phyloP scores from a whole-genome alignment of 2,329 filamentous ascomycete genomes.

The Fusarium redolens region DNA sequence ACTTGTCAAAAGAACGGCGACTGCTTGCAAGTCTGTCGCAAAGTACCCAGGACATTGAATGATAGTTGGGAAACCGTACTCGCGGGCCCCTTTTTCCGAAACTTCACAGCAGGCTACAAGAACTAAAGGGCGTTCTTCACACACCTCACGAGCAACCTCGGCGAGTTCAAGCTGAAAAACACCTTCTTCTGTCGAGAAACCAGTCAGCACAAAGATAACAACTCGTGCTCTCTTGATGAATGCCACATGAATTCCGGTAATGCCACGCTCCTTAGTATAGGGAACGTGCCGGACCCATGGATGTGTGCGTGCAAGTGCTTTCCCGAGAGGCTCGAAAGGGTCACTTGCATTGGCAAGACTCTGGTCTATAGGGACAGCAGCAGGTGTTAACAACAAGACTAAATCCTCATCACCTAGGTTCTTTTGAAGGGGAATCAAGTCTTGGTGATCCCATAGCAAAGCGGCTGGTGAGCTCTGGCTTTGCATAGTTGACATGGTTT shows the following conservation, averaged over 20 bases:
- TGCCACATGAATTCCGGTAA: slow-evolving; percentile 71
- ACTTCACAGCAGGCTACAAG: slow-evolving; percentile 64
- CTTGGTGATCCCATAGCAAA: slow-evolving; percentile 56
- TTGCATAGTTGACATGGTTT: slow-evolving; percentile 38
- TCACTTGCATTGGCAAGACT: slow-evolving; percentile 62
- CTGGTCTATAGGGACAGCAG: slow-evolving; percentile 59
- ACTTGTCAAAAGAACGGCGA: slow-evolving; percentile 64
- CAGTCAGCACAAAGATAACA: slow-evolving; percentile 71
- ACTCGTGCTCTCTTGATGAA: slow-evolving; percentile 71
- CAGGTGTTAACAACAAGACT: slow-evolving; percentile 72
- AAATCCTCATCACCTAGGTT: slow-evolving; percentile 61
- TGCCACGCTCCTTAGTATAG: slow-evolving; percentile 72
- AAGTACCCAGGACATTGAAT: slow-evolving; percentile 63
- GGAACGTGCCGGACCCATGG: slow-evolving; percentile 76
- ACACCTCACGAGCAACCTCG: slow-evolving; percentile 56
- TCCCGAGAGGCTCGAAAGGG: slow-evolving; percentile 78
- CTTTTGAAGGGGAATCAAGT: slow-evolving; percentile 60
- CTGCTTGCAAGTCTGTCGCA: slow-evolving; percentile 58
- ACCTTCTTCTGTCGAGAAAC: slow-evolving; percentile 59
- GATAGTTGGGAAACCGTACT: slow-evolving; percentile 62
- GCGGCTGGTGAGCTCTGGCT: slow-evolving; percentile 33
- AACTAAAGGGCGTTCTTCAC: slow-evolving; percentile 62
- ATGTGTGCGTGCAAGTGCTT: slow-evolving; percentile 69
- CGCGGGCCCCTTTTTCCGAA: slow-evolving; percentile 52
- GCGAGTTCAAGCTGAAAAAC: slow-evolving; percentile 64